Evolutionary conservation across 2,329 filamentous ascomycete species (phyloP), one percentile per base, ranked within the genome.

Genomic region (Aspergillus brasiliensis): DNA sequence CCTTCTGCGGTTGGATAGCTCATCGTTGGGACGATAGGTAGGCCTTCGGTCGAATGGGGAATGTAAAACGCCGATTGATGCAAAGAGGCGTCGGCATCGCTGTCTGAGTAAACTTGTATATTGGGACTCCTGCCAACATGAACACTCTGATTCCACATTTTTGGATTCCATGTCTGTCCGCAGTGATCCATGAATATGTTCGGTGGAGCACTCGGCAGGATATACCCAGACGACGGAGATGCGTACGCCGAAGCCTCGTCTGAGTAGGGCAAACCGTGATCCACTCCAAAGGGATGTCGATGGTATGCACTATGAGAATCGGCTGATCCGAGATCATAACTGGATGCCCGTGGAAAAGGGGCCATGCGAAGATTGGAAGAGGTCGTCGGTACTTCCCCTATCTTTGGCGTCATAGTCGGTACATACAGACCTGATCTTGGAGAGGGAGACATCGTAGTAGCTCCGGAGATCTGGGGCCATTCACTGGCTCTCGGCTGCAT

Each of bases 171-270:
- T 27, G 67, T n/a, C 8, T 71, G 48, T 13, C 61, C 61, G 25
- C 61, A 70, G 51, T 72, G 73, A 47, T 74, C 72, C 15, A 67
- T 47, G 42, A 73, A 60, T 23, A 57, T 65, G 31, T 69, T 69
- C 7, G 75, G 68, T 11, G 74, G 66, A 8, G 70, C 70, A 57
- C 69, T 72, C 15, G 75, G 69, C 5, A 78, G 64, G 62, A 75
- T 71, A 55, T 77, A 79, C 19, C 68, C 61, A 28, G 76, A 67
- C 8, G 75, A 66, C 54, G 74, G 72, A 23, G 70, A 60, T 25
- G 59, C 64, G 60, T 79, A 80, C 13, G 67, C 65, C 15, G 69
- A 62, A 15, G 69, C 67, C 27, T 76, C 73, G 2, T 76, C 73
- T 5, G 77, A 75, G 61, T 76, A 78, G 46, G 63, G 68, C 15